phyloP scores from a whole-genome alignment of 257 asterid genomes.

The Datura wrightii region DNA sequence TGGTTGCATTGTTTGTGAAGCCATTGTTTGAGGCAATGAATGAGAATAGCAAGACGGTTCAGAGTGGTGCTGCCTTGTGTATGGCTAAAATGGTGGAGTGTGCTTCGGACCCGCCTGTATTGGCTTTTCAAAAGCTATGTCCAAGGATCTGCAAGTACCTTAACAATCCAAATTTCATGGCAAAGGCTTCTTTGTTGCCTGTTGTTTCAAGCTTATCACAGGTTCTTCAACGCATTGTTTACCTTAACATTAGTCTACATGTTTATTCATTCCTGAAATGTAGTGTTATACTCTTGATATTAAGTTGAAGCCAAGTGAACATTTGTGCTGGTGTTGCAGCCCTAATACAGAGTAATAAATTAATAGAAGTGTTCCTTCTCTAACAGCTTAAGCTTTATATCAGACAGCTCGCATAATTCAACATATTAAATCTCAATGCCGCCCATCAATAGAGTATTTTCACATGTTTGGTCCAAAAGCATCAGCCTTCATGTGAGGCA shows the following conservation, averaged over 20 bases:
- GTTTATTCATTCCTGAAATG: conserved; percentile 15
- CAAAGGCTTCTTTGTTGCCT: conserved; percentile 84
- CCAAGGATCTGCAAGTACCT: conserved; percentile 84
- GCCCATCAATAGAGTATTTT: background rate
- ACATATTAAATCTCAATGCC: background rate
- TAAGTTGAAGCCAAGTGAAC: background rate
- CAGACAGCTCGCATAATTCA: background rate
- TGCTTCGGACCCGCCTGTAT: conserved; percentile 67
- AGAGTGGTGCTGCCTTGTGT: conserved; percentile 88
- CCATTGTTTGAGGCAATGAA: conserved; percentile 93
- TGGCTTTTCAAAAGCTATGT: conserved; percentile 84
- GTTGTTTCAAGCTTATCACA: conserved; percentile 88
- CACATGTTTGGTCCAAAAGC: background rate
- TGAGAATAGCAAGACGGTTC: conserved; percentile 89
- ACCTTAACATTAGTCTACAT: background rate
- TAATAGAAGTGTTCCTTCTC: background rate
- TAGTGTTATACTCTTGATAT: background rate
- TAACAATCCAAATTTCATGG: conserved; percentile 78
- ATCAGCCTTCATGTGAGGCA: background rate
- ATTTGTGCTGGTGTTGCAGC: background rate
- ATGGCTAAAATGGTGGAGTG: conserved; percentile 89
- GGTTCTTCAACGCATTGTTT: conserved; percentile 54
- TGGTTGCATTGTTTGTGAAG: conserved; percentile 78
- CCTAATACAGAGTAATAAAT: background rate
- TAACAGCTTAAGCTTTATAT: background rate